Evolutionary conservation across 2,329 filamentous ascomycete genomes (phyloP).

Genomic region (Fonsecaea pedrosoi): DNA sequence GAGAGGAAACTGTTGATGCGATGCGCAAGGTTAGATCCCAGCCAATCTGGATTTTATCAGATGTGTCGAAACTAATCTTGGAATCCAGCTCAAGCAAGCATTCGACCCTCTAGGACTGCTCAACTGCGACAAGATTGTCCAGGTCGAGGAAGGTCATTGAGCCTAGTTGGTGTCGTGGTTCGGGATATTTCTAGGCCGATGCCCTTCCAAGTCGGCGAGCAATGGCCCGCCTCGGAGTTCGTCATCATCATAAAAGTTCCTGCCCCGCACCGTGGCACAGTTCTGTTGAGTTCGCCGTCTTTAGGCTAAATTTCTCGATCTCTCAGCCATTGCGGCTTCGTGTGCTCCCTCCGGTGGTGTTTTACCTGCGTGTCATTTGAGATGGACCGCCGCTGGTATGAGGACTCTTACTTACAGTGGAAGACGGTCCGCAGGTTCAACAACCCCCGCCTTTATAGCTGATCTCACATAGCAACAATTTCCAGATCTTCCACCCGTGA

Average conservation of each 20-base stretch:
- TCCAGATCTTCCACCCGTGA: neutral
- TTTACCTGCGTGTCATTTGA: neutral
- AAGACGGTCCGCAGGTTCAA: conserved; percentile 21
- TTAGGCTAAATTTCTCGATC: conserved; percentile 25
- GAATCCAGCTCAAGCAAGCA: conserved; percentile 64
- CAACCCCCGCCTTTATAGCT: conserved; percentile 9
- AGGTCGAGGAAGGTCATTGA: conserved; percentile 51
- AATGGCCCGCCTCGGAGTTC: neutral
- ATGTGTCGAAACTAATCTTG: conserved; percentile 33
- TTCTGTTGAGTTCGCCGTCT: conserved; percentile 1
- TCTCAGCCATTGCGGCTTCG: conserved; percentile 13
- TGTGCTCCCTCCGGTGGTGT: conserved; percentile 17
- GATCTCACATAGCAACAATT: conserved; percentile 13
- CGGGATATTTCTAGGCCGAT: conserved; percentile 6
- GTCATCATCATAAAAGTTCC: conserved; percentile 8
- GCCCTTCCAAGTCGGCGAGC: neutral
- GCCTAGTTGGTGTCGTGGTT: too few species aligned
- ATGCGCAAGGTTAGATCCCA: conserved; percentile 65
- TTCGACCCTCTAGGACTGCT: conserved; percentile 70
- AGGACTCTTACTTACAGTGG: conserved; percentile 14
- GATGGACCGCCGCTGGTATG: neutral
- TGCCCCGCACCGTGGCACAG: conserved; percentile 20
- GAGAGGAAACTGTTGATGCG: conserved; percentile 65
- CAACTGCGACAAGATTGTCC: conserved; percentile 70
- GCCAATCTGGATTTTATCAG: neutral